Percentiles rank a stretch among this genome's conserved stretches.
Evolutionary conservation across 164 flowering plant genomes (phyloP).

Genomic region (Pachysandra terminalis): DNA sequence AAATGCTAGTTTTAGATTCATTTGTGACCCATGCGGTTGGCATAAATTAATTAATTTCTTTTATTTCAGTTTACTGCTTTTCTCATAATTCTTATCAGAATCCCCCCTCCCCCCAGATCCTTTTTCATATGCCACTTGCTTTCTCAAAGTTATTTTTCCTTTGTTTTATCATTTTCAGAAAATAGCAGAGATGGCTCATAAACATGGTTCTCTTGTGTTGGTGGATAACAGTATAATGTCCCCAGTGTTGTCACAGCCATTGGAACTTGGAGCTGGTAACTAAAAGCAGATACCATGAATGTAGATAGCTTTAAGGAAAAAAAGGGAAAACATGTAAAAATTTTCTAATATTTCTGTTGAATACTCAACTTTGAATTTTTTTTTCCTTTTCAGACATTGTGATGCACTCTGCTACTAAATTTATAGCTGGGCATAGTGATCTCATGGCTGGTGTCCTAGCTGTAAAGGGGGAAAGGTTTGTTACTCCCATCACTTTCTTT

Average conservation of each 20-base stretch:
- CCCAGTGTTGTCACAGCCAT: constrained; percentile 80
- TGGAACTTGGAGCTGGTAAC: constrained; percentile 96
- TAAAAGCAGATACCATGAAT: not conserved
- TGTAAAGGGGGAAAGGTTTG: too few species aligned
- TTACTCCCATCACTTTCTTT: not conserved
- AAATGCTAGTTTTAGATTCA: too few species aligned
- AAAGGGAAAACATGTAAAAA: too few species aligned
- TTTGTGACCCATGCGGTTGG: too few species aligned
- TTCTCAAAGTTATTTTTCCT: constrained; percentile 2
- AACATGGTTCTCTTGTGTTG: constrained; percentile 76
- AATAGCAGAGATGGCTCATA: constrained; percentile 79
- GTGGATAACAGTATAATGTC: constrained; percentile 99
- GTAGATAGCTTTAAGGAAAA: too few species aligned
- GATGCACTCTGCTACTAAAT: too few species aligned
- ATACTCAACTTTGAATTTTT: constrained; percentile 1
- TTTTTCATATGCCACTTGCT: not conserved
- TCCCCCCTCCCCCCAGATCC: too few species aligned
- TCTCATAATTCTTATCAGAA: too few species aligned
- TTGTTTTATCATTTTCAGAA: constrained; percentile 40
- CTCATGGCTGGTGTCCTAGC: constrained; percentile 96
- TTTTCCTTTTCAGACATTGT: too few species aligned
- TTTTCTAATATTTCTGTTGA: constrained; percentile 5
- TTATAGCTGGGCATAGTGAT: too few species aligned
- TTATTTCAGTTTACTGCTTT: too few species aligned
- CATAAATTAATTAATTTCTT: too few species aligned